Percentiles rank a stretch among this genome's conserved stretches.
Conservation (phyloP, 495 filamentous ascomycete genomes). For the Xylaria intraflava region DNA sequence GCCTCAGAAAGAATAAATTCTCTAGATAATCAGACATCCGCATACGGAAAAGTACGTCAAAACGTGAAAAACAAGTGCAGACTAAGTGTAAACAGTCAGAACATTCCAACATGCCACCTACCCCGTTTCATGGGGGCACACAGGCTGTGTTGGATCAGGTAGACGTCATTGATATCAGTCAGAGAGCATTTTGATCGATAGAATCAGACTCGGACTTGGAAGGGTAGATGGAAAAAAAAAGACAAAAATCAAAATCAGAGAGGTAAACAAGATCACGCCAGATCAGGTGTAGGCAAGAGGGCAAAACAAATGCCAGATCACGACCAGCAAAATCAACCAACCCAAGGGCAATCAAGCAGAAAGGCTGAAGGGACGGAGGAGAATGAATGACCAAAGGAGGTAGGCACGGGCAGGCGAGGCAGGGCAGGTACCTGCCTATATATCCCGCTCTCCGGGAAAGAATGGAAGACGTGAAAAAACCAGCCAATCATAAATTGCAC, state of each 20-base stretch:
- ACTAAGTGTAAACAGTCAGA: neutral
- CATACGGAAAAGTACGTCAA: neutral
- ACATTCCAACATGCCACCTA: neutral
- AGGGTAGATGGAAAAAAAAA: too few relatives aligned
- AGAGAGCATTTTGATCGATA: neutral
- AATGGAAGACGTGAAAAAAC: neutral
- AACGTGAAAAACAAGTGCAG: neutral
- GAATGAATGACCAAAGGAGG: neutral
- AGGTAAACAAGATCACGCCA: neutral
- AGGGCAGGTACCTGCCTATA: neutral
- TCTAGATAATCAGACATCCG: neutral
- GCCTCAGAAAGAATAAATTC: neutral
- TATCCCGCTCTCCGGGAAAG: neutral
- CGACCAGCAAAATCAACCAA: neutral
- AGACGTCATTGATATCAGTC: neutral
- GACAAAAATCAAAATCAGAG: neutral
- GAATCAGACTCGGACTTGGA: too few relatives aligned
- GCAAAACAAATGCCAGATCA: neutral
- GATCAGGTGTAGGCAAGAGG: neutral
- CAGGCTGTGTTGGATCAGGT: neutral
- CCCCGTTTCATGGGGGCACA: neutral
- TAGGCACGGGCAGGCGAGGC: neutral
- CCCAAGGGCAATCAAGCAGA: neutral
- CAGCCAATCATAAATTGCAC: conserved; percentile 10
- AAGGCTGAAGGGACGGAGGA: neutral